Conservation (phyloP, 2,329 filamentous ascomycete species). For the Bipolaris victoriae region DNA sequence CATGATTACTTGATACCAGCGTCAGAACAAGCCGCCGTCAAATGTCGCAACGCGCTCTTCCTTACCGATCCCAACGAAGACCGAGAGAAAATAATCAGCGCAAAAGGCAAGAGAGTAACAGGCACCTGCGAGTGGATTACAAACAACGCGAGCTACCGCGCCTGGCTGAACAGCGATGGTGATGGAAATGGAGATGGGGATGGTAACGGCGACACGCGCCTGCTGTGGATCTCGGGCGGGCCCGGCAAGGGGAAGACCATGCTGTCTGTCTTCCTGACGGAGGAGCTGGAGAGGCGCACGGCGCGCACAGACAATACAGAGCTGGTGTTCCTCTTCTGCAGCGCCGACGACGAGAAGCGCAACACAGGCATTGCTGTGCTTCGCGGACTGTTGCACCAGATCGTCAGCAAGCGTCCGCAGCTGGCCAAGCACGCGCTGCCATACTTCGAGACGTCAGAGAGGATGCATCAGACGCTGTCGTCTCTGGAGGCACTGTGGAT, state of each 20-base stretch:
- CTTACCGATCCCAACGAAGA: slow-evolving; percentile 15
- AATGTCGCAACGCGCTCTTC: neutral
- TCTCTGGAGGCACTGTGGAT: slow-evolving; percentile 26
- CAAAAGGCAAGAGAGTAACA: slow-evolving; percentile 16
- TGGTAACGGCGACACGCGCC: neutral
- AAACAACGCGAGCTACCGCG: slow-evolving; percentile 11
- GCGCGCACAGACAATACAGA: too few relatives aligned
- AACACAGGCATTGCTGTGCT: slow-evolving; percentile 34
- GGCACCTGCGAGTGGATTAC: slow-evolving; percentile 41
- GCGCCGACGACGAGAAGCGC: slow-evolving; percentile 29
- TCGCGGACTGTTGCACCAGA: slow-evolving; percentile 33
- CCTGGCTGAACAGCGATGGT: slow-evolving; percentile 15
- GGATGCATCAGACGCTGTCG: slow-evolving; percentile 15
- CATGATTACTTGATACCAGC: neutral
- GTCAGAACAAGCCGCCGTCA: neutral
- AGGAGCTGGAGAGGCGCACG: too few relatives aligned
- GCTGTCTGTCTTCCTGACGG: neutral
- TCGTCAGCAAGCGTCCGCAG: slow-evolving; percentile 20
- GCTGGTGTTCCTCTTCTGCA: slow-evolving; percentile 35
- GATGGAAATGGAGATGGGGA: neutral
- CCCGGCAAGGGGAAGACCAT: neutral
- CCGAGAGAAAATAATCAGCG: slow-evolving; percentile 14
- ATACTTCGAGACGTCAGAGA: slow-evolving; percentile 18
- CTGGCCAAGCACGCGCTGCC: slow-evolving; percentile 21
- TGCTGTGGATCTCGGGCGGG: slow-evolving; percentile 37